Evolutionary conservation across 2,329 filamentous ascomycete genomes (phyloP).

Genomic region (Hypoxylon sp.): DNA sequence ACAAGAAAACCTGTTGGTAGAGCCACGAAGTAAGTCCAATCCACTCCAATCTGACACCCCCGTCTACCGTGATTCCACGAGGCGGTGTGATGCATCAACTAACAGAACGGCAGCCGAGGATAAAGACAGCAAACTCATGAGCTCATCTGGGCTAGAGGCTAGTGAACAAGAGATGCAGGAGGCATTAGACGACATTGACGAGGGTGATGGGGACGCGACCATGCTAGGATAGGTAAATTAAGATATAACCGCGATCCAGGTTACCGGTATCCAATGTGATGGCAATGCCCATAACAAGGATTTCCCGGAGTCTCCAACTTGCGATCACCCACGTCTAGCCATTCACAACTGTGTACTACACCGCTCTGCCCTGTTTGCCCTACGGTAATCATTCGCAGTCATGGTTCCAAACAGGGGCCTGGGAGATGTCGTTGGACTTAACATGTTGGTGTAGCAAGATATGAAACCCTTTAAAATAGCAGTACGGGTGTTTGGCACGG

Average conservation of each 20-base stretch:
- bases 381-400: slow-evolving; percentile 12
- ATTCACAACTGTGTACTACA: slow-evolving; percentile 15
- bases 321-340: slow-evolving; percentile 11
- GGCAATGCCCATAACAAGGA: slow-evolving; percentile 13
- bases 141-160: slow-evolving; percentile 75
- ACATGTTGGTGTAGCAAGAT: slow-evolving; percentile 15
- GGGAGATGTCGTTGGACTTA: slow-evolving; percentile 9
- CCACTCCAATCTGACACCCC: slow-evolving; percentile 23
- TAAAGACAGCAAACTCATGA: slow-evolving; percentile 78
- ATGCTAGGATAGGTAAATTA: slow-evolving; percentile 35
- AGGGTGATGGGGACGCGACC: slow-evolving; percentile 52
- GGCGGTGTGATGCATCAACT: slow-evolving; percentile 40
- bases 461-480: slow-evolving; percentile 13
- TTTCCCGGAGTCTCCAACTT: slow-evolving; percentile 21
- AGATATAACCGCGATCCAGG: slow-evolving; percentile 31
- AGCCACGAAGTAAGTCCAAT: slow-evolving; percentile 76
- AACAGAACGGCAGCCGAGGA: slow-evolving; percentile 69
- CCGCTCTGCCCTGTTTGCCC: slow-evolving; percentile 22
- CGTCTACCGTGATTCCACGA: slow-evolving; percentile 7
- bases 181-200: slow-evolving; percentile 62
- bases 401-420: slow-evolving; percentile 3
- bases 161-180: slow-evolving; percentile 74
- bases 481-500: slow-evolving; percentile 7
- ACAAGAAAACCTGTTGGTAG: slow-evolving; percentile 88
- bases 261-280: slow-evolving; percentile 34